Conservation (phyloP, 352 stramenopile species). For the Phytophthora quininea region DNA sequence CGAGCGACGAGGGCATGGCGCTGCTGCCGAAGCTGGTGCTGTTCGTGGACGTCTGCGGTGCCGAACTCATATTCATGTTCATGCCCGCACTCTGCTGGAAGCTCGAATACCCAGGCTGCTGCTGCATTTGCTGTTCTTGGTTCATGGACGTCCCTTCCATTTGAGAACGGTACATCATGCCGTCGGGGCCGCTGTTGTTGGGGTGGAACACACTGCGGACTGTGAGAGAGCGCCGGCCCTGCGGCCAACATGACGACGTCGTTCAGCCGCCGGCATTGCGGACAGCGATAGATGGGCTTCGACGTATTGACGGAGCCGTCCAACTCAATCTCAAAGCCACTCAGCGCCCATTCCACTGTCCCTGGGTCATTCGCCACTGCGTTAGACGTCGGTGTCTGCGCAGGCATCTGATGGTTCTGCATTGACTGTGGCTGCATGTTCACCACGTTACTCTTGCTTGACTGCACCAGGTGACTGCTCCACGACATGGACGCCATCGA, state of each 20-base stretch:
- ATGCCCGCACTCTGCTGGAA: slow-evolving; percentile 43
- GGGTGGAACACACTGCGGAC: slow-evolving; percentile 52
- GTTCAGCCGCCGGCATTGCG: slow-evolving; percentile 66
- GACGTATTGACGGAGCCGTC: slow-evolving; percentile 73
- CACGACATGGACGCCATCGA: slow-evolving; percentile 47
- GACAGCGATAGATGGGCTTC: slow-evolving; percentile 80
- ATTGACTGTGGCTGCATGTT: slow-evolving; percentile 28
- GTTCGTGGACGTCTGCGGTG: slow-evolving; percentile 17
- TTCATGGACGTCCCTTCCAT: slow-evolving; percentile 49
- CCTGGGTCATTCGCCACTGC: slow-evolving; percentile 24
- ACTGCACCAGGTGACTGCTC: slow-evolving; percentile 57
- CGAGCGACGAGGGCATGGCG: slow-evolving; percentile 24
- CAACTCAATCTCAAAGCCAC: slow-evolving; percentile 77
- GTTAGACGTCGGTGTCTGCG: slow-evolving; percentile 30
- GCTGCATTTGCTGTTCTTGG: slow-evolving; percentile 44
- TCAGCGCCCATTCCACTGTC: slow-evolving; percentile 73
- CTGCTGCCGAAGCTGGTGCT: slow-evolving; percentile 33
- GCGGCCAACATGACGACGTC: slow-evolving; percentile 75
- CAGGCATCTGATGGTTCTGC: slow-evolving; percentile 19
- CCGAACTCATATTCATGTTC: slow-evolving; percentile 29
- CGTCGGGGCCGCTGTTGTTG: slow-evolving; percentile 17
- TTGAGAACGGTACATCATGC: slow-evolving; percentile 57
- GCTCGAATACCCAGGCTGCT: slow-evolving; percentile 47
- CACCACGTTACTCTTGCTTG: slow-evolving; percentile 18
- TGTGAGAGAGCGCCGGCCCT: slow-evolving; percentile 59